phyloP scores from a whole-genome alignment of 1,284 basidiomycete genomes.

The Pseudozyma pruni region DNA sequence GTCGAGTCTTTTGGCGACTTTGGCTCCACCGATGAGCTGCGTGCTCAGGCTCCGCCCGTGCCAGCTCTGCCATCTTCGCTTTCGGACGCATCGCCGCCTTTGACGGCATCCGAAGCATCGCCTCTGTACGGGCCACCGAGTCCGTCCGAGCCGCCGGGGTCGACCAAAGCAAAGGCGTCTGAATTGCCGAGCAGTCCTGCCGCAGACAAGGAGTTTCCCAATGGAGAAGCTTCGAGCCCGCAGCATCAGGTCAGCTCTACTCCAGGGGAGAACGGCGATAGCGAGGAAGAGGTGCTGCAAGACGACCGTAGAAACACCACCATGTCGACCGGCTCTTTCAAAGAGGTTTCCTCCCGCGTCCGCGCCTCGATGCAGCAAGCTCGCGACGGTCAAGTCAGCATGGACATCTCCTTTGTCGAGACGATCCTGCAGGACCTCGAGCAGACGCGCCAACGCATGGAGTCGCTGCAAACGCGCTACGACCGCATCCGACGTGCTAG shows the following conservation, averaged over 20 bases:
- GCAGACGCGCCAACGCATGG: conserved; percentile 75
- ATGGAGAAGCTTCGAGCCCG: not conserved
- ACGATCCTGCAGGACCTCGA: conserved; percentile 78
- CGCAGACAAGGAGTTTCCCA: not conserved
- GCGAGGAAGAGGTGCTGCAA: conserved; percentile 26
- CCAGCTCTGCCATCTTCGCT: conserved; percentile 20
- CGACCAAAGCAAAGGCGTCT: not conserved
- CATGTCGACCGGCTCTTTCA: conserved; percentile 22
- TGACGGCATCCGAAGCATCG: not conserved
- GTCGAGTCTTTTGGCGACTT: conserved; percentile 68
- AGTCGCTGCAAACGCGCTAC: conserved; percentile 79
- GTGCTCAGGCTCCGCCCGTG: conserved; percentile 17
- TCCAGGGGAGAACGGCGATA: conserved; percentile 11
- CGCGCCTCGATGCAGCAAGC: conserved; percentile 76
- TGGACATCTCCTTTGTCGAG: conserved; percentile 81
- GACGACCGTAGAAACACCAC: conserved; percentile 14
- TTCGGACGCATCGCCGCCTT: not conserved
- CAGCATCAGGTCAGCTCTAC: not conserved
- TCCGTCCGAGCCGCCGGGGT: not conserved
- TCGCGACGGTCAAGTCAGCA: conserved; percentile 74
- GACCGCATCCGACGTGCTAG: conserved; percentile 83
- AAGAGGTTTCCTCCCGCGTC: conserved; percentile 70
- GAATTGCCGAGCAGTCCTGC: not conserved
- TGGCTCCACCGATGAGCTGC: conserved; percentile 48
- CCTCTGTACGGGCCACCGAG: not conserved